These are phyloP conservation scores for Candida pseudoviswanathii DNA, from an alignment of 1,139 yeast species.

Conservation along the genomic window DNA sequence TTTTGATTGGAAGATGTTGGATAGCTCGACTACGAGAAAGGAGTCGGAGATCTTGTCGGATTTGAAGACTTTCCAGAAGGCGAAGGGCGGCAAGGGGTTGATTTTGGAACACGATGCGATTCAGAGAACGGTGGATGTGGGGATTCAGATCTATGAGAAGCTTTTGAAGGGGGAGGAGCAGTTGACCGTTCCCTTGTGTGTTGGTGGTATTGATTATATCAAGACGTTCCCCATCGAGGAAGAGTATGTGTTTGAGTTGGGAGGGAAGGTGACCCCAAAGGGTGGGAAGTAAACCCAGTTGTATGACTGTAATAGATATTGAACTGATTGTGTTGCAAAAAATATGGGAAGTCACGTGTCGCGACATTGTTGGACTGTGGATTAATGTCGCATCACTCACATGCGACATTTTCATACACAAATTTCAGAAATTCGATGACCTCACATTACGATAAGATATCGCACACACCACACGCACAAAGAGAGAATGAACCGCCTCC, in stretches of 20 bases:
- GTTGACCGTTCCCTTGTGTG: constrained; percentile 83
- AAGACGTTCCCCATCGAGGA: constrained; percentile 24
- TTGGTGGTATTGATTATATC: constrained; percentile 57
- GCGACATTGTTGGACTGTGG: no score
- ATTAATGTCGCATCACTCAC: no score
- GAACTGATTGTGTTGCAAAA: no score
- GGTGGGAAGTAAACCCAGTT: no score
- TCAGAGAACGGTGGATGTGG: constrained; percentile 67
- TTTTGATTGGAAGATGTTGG: constrained; percentile 81
- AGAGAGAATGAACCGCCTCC: no score
- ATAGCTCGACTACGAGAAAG: constrained; percentile 33
- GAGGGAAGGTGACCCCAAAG: no score
- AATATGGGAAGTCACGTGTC: no score
- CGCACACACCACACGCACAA: no score
- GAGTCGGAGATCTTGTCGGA: constrained; percentile 57
- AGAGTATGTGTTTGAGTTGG: no score
- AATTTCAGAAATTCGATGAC: background rate
- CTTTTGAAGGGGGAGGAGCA: constrained; percentile 55
- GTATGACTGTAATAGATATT: no score
- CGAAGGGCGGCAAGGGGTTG: constrained; percentile 53
- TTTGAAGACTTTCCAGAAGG: constrained; percentile 51
- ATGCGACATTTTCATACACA: background rate
- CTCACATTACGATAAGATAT: background rate
- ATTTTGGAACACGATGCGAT: constrained; percentile 86
- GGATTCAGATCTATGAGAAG: constrained; percentile 50